Evolutionary conservation across 2,329 filamentous ascomycete species (phyloP).

Genomic region (Cladosporium cucumerinum): DNA sequence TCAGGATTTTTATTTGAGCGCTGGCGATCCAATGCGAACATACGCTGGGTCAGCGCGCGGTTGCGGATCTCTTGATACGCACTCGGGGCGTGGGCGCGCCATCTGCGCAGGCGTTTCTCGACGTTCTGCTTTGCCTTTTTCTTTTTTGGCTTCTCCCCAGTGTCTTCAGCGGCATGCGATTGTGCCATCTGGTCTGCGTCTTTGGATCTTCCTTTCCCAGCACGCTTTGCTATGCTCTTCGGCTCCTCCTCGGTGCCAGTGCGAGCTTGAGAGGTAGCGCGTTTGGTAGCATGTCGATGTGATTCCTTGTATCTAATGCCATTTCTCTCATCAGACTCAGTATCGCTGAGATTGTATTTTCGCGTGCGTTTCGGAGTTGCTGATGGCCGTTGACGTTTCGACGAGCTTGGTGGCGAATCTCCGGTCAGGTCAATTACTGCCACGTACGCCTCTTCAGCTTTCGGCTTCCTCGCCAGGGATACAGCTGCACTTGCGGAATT

Average conservation of each 20-base stretch:
- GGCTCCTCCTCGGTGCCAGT: background rate
- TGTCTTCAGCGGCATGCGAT: background rate
- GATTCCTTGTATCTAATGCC: background rate
- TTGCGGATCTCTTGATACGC: constrained; percentile 25
- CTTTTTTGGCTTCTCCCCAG: constrained; percentile 11
- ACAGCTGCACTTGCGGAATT: background rate
- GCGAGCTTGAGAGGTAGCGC: background rate
- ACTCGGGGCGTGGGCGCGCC: constrained; percentile 25
- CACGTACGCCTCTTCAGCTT: background rate
- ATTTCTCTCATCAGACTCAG: background rate
- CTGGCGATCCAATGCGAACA: constrained; percentile 31
- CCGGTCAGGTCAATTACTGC: constrained; percentile 17
- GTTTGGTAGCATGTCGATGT: background rate
- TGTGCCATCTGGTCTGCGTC: background rate
- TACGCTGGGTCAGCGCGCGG: constrained; percentile 33
- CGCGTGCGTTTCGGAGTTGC: background rate
- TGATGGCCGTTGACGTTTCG: background rate
- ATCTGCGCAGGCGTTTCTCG: constrained; percentile 27
- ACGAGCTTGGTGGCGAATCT: constrained; percentile 6
- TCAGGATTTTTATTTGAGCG: constrained; percentile 24
- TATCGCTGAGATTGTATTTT: background rate
- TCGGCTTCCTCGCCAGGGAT: background rate
- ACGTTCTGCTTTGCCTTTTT: constrained; percentile 21
- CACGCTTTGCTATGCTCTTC: background rate
- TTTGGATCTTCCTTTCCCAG: background rate